Base-by-base conservation (phyloP, 2,329 filamentous ascomycete species). In the Arthrobotrys pseudoclavata region DNA sequence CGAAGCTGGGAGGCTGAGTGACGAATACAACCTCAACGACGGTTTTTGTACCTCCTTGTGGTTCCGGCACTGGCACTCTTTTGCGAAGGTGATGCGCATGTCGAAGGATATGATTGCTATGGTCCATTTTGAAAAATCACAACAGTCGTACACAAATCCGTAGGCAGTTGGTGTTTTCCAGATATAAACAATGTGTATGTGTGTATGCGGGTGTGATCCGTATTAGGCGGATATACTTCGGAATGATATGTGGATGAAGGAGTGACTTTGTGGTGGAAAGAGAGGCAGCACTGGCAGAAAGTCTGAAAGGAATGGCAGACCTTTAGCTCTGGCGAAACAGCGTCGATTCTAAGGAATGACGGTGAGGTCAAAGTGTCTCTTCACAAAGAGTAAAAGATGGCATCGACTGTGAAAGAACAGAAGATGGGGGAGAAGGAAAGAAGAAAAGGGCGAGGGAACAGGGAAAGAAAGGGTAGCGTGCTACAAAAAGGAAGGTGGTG, bases 301-400 rank as follows among this genome's bases (percentile, higher is more conserved):
- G 75, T 74, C 75, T 79, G 75, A 79, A 79, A 74, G 47, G 75
- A 79, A 79, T 42, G 75, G 75, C 75, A 79, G 75, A 79, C 75
- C 31, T 64, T 60, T 74, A 48, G 64, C 74, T 40, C 75, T 42
- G 69, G 67, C 74, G 70, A 79, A 60, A 42, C 62, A 52, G 40
- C 68, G 75, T 74, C 69, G 69, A 63, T 79, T 74, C 68, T 64
- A 62, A 66, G 31, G 67, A 74, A 66, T 69, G 75, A 79, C 68
- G 53, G 75, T 60, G 63, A 74, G 34, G 61, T 79, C 69, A 57
- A 70, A 69, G 52, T 61, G 68, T 69, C 50, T 79, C 62, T 74
- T 50, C 75, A 74, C 69, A 31, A 24, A 50, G 60, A 22, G 75
- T 69, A 63, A 60, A 74, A 64, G 69, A 79, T 69, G 26, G 68